Conservation (phyloP, 2,329 filamentous ascomycete genomes). For the Sclerotinia glacialis region DNA sequence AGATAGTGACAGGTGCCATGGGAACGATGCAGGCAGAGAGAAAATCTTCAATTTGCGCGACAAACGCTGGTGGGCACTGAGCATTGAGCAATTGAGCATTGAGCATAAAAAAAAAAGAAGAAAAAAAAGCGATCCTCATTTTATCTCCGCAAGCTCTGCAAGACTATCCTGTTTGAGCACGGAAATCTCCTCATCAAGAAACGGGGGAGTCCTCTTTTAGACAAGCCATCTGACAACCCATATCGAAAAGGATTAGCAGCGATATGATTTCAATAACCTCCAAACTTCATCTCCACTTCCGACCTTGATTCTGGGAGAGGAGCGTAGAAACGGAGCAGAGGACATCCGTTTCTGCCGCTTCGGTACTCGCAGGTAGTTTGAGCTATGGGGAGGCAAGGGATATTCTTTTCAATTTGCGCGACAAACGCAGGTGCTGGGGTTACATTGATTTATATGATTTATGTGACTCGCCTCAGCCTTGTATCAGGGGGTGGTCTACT, state of each 20-base stretch:
- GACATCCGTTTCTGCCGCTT: background rate
- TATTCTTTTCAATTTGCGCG: slow-evolving; percentile 18
- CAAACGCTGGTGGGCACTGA: background rate
- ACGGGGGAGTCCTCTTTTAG: background rate
- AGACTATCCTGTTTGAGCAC: background rate
- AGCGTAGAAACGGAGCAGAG: background rate
- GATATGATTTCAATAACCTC: slow-evolving; percentile 13
- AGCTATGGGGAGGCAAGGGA: slow-evolving; percentile 8
- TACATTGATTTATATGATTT: slow-evolving; percentile 1
- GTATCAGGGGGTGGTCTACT: slow-evolving; percentile 12
- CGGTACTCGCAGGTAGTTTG: background rate
- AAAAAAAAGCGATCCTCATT: background rate
- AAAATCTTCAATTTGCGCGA: slow-evolving; percentile 11
- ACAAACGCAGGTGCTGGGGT: slow-evolving; percentile 19
- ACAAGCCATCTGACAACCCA: background rate
- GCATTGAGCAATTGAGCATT: background rate
- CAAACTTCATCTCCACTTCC: slow-evolving; percentile 7
- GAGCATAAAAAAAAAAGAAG: background rate
- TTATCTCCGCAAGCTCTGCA: slow-evolving; percentile 7
- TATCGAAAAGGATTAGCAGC: slow-evolving; percentile 9
- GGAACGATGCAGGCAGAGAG: background rate
- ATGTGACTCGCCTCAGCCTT: slow-evolving; percentile 13
- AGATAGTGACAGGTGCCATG: slow-evolving; percentile 6
- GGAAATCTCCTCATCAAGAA: background rate
- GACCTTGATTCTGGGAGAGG: background rate